Conservation (phyloP, 768 basidiomycete species). For the Xanthoconium purpureum region DNA sequence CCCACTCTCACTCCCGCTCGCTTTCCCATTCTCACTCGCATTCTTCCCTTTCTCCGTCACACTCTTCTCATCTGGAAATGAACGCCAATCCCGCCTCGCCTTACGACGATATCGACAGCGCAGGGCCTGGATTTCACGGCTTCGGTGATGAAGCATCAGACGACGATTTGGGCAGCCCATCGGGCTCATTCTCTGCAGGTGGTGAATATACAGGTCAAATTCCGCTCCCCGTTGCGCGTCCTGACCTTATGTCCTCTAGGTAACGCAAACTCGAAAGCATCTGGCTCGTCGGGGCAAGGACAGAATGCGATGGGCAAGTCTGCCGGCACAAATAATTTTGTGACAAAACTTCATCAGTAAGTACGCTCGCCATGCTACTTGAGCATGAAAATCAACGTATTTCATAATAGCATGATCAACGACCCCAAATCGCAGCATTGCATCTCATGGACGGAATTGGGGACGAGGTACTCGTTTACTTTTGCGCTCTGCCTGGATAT, state of each 20-base stretch:
- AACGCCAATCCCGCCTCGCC: conserved; percentile 26
- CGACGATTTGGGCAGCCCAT: conserved; percentile 23
- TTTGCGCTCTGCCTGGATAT: not conserved
- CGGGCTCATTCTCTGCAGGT: conserved; percentile 1
- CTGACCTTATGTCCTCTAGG: conserved; percentile 1
- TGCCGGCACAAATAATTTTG: conserved; percentile 74
- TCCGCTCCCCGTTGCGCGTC: not conserved
- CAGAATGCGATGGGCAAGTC: conserved; percentile 66
- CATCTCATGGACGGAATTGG: conserved; percentile 80
- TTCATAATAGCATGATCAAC: conserved; percentile 69
- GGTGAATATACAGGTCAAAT: conserved; percentile 1
- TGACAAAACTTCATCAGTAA: conserved; percentile 84
- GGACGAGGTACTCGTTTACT: conserved; percentile 48
- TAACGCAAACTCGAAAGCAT: conserved; percentile 11
- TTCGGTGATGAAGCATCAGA: conserved; percentile 27
- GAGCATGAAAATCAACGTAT: not conserved
- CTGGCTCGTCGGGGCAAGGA: conserved; percentile 23
- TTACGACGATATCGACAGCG: conserved; percentile 62
- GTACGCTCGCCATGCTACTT: conserved; percentile 26
- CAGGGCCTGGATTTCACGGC: conserved; percentile 25
- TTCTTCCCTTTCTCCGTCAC: conserved; percentile 21
- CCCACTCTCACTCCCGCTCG: conserved; percentile 17
- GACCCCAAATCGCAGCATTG: conserved; percentile 77
- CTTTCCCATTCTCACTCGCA: conserved; percentile 18
- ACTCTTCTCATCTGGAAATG: conserved; percentile 31